Conservation (phyloP, 2,329 filamentous ascomycete genomes). For the Sporothrix humicola region DNA sequence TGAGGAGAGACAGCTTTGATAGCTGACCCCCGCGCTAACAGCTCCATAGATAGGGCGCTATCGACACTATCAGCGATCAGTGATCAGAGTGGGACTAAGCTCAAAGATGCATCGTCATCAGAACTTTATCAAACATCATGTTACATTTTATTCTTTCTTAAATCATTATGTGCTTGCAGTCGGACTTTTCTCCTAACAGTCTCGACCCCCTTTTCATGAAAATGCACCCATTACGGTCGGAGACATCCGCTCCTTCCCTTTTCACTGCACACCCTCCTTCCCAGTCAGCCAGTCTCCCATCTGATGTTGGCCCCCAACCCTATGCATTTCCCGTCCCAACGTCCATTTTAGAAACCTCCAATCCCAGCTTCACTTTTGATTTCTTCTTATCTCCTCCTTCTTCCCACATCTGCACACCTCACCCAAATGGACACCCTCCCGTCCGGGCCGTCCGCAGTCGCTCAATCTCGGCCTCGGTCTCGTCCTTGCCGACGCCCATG, state of each 20-base stretch:
- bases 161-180: too few species aligned
- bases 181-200: too few species aligned
- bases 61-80: not conserved
- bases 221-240: too few species aligned
- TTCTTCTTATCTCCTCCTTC: not conserved
- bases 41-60: not conserved
- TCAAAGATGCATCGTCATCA: too few species aligned
- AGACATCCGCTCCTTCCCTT: not conserved
- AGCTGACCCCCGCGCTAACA: slow-evolving; percentile 17
- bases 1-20: not conserved
- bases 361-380: not conserved
- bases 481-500: slow-evolving; percentile 58
- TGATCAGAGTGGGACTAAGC: too few species aligned
- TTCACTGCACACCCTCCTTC: not conserved
- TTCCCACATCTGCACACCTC: not conserved
- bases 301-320: not conserved
- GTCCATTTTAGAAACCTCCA: not conserved
- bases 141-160: not conserved
- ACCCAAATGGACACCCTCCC: slow-evolving; percentile 55
- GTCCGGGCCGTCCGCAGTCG: slow-evolving; percentile 47
- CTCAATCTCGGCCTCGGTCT: slow-evolving; percentile 51
- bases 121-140: too few species aligned
- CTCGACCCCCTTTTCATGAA: too few species aligned
- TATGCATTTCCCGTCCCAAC: not conserved
- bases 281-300: too few species aligned